Evolutionary conservation across 225 moss, liverwort and hornwort species (phyloP).

Genomic region (Asterella californica): DNA sequence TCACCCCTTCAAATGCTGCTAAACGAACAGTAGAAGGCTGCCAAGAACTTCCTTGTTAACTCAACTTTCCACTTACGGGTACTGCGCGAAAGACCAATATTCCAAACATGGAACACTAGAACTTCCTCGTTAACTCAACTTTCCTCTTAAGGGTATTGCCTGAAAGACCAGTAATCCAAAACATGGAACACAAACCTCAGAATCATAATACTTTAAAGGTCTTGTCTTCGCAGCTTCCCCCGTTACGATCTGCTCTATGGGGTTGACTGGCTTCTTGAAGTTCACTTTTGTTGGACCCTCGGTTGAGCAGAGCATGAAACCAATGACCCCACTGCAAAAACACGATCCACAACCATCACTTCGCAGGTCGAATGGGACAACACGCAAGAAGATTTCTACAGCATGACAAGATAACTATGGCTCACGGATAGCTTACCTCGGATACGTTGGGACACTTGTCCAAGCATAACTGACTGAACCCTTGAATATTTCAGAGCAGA

Average conservation of each 20-base stretch:
- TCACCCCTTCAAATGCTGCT: background rate
- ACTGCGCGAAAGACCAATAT: background rate
- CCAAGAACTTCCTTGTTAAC: too few relatives aligned
- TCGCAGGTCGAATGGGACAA: background rate
- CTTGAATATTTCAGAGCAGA: conserved; percentile 78
- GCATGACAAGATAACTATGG: background rate
- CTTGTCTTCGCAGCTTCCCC: conserved; percentile 40
- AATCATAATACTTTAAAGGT: conserved; percentile 67
- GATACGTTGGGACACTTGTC: conserved; percentile 97
- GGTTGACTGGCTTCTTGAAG: conserved; percentile 57
- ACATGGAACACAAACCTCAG: conserved; percentile 42
- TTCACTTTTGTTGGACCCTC: conserved; percentile 66
- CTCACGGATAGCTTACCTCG: conserved; percentile 48
- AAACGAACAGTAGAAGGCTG: background rate
- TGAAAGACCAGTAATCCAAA: background rate
- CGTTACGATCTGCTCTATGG: conserved; percentile 46
- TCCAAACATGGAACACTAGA: background rate
- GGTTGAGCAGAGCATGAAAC: conserved; percentile 97
- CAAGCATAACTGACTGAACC: conserved; percentile 94
- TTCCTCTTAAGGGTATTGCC: too few relatives aligned
- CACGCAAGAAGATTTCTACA: background rate
- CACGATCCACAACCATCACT: background rate
- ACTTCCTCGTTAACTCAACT: too few relatives aligned
- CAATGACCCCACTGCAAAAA: conserved; percentile 82
- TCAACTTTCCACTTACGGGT: too few relatives aligned